These are phyloP conservation scores for Xylaria sp. DNA, from an alignment of 2,329 filamentous ascomycete genomes.

Conservation along the genomic window DNA sequence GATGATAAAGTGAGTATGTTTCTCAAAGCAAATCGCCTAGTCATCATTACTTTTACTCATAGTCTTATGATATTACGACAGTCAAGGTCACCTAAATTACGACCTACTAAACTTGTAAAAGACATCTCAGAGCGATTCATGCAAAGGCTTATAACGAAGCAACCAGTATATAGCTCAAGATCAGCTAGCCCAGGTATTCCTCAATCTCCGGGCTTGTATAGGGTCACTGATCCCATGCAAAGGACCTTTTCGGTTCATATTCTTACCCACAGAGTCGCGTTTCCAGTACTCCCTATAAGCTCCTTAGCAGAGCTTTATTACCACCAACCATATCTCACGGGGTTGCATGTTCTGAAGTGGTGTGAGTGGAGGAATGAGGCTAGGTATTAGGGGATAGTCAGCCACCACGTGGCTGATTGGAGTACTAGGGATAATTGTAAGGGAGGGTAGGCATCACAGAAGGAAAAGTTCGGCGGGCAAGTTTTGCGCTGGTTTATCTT, in stretches of 20 bases:
- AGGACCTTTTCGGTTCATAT: neutral
- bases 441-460: too few relatives aligned
- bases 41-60: neutral
- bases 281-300: neutral
- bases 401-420: too few relatives aligned
- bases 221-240: slow-evolving; percentile 10
- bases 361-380: too few relatives aligned
- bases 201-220: neutral
- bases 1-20: neutral
- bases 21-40: neutral
- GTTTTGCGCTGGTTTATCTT: too few relatives aligned
- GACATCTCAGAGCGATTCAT: neutral
- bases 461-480: too few relatives aligned
- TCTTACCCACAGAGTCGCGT: neutral
- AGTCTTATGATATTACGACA: neutral
- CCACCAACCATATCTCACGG: neutral
- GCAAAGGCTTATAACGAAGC: neutral
- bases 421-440: too few relatives aligned
- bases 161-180: neutral
- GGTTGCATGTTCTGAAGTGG: neutral
- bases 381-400: too few relatives aligned
- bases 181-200: neutral
- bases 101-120: neutral
- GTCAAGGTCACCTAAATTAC: neutral
- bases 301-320: neutral